These are phyloP conservation scores for Phytomonas sp. DNA, from an alignment of 208 protist species.

Conservation along the genomic window DNA sequence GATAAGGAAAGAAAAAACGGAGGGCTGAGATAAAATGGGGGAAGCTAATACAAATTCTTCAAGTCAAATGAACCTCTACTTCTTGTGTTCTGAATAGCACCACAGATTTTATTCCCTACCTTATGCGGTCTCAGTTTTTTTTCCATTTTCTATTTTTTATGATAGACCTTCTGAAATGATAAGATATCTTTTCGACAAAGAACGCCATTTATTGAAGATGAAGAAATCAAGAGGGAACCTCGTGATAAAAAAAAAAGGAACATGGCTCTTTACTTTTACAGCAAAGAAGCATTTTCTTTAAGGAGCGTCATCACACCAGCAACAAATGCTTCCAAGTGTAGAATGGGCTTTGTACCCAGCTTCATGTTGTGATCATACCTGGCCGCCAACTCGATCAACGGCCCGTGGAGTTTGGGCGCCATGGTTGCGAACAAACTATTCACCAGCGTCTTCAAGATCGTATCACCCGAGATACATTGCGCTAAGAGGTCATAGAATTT, in stretches of 20 bases:
- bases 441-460: conserved; percentile 90
- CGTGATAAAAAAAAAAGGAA: background rate
- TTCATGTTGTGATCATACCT: conserved; percentile 96
- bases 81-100: background rate
- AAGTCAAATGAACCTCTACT: too few species aligned
- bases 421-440: conserved; percentile 73
- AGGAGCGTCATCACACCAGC: conserved; percentile 80
- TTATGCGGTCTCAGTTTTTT: background rate
- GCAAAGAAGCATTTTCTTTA: conserved; percentile 22
- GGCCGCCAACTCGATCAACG: conserved; percentile 90
- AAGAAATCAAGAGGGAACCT: background rate
- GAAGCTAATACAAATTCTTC: too few species aligned
- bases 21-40: background rate
- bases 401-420: conserved; percentile 50
- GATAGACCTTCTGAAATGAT: background rate
- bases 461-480: conserved; percentile 97
- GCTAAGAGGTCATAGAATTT: conserved; percentile 98
- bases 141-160: background rate
- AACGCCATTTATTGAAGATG: background rate
- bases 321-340: conserved; percentile 98
- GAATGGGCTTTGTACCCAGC: conserved; percentile 94
- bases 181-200: background rate
- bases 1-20: background rate
- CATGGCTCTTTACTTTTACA: background rate
- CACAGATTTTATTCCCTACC: background rate